These are phyloP conservation scores for Phytopythium sindhum DNA, from an alignment of 352 stramenopile species.

Conservation along the genomic window DNA sequence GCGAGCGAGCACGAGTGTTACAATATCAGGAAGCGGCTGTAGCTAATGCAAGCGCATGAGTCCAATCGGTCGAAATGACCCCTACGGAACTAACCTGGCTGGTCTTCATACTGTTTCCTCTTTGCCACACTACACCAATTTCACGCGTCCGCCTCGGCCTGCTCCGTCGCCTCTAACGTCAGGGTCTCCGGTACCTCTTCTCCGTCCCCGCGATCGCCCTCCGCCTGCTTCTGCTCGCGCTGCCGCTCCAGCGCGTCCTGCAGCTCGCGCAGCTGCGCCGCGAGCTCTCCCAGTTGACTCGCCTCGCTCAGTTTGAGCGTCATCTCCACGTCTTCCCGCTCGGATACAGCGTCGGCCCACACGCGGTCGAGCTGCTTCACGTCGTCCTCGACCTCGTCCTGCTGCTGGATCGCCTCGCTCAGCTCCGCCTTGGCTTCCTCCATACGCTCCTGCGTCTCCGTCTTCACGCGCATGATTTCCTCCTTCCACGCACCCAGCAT, in stretches of 20 bases:
- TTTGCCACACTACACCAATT: not conserved
- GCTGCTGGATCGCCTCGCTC: slow-evolving; percentile 31
- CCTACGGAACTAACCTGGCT: not conserved
- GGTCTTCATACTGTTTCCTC: not conserved
- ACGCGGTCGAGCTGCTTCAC: slow-evolving; percentile 21
- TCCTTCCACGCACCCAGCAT: slow-evolving; percentile 27
- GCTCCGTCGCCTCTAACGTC: not conserved
- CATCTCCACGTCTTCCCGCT: slow-evolving; percentile 71
- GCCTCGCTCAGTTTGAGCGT: slow-evolving; percentile 55
- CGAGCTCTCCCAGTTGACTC: slow-evolving; percentile 34
- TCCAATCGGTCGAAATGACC: not conserved
- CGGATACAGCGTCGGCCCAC: slow-evolving; percentile 35
- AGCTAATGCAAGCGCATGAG: not conserved
- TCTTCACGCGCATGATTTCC: slow-evolving; percentile 35
- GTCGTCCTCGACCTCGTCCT: slow-evolving; percentile 54
- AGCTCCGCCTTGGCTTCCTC: slow-evolving; percentile 47
- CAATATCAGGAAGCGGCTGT: not conserved
- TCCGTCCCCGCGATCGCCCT: not conserved
- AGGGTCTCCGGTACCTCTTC: not conserved
- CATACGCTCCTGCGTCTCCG: slow-evolving; percentile 50
- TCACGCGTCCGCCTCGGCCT: not conserved
- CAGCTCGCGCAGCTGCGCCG: slow-evolving; percentile 25
- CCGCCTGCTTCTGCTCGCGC: not conserved
- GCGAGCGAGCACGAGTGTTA: not conserved
- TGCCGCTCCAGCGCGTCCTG: slow-evolving; percentile 10